A percentile compares a stretch with the other conserved stretches of the same genome.
phyloP scores from a whole-genome alignment of 2,329 filamentous ascomycete genomes.

The Drechslera avenae region DNA sequence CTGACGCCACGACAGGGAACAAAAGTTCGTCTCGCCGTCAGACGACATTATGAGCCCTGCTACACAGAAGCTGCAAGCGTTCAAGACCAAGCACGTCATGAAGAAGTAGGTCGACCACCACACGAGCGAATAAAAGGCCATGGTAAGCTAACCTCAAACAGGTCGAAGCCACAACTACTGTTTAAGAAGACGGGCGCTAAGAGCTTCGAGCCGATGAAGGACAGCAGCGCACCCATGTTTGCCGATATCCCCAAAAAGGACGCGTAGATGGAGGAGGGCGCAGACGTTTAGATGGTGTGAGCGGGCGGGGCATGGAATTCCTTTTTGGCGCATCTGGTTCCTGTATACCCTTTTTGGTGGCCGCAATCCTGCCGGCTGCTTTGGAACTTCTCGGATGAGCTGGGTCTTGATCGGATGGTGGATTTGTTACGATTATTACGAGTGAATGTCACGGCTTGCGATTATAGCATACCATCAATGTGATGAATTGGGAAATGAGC shows the following conservation, averaged over 20 bases:
- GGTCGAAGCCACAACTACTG: constrained; percentile 49
- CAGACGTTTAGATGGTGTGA: not conserved
- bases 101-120: constrained; percentile 64
- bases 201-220: constrained; percentile 46
- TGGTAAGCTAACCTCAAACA: constrained; percentile 25
- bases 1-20: constrained; percentile 41
- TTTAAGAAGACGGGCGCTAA: constrained; percentile 51
- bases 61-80: constrained; percentile 78
- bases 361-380: too few relatives aligned
- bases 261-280: constrained; percentile 4
- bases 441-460: too few relatives aligned
- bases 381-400: too few relatives aligned
- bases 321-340: not conserved
- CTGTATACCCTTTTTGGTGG: constrained; percentile 4
- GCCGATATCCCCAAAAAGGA: constrained; percentile 44
- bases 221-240: constrained; percentile 41
- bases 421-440: constrained; percentile 20
- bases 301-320: not conserved
- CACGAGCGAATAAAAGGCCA: not conserved
- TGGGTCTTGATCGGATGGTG: not conserved
- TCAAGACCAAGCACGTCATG: constrained; percentile 78
- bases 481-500: constrained; percentile 1
- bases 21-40: constrained; percentile 78
- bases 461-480: constrained; percentile 4
- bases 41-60: constrained; percentile 88